These are phyloP conservation scores for Crithidia mellificae DNA, from an alignment of 208 protist genomes.

Conservation along the genomic window DNA sequence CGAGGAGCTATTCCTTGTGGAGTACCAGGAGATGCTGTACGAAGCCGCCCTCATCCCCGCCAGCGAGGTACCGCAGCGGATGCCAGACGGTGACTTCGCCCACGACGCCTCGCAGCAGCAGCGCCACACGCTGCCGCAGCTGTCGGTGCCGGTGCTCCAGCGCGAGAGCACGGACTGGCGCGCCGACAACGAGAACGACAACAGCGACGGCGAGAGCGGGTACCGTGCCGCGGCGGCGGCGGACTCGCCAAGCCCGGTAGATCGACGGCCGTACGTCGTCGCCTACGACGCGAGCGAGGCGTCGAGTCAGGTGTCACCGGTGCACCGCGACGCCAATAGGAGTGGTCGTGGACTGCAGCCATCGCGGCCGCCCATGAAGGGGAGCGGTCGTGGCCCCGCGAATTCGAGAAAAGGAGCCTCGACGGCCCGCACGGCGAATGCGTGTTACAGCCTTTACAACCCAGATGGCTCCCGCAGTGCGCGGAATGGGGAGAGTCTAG, in stretches of 20 bases:
- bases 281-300: background rate
- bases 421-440: background rate
- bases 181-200: too few relatives aligned
- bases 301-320: conserved; percentile 2
- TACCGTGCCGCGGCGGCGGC: background rate
- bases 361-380: background rate
- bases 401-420: background rate
- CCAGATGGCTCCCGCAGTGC: background rate
- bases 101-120: conserved; percentile 19
- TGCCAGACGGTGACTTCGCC: conserved; percentile 21
- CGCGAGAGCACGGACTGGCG: conserved; percentile 43
- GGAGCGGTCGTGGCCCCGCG: background rate
- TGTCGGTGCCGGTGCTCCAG: conserved; percentile 7
- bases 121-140: conserved; percentile 18
- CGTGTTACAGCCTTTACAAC: conserved; percentile 1
- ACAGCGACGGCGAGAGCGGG: too few relatives aligned
- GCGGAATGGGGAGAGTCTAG: background rate
- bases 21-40: conserved; percentile 55
- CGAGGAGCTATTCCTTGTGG: conserved; percentile 63
- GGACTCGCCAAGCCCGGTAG: background rate
- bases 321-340: conserved; percentile 8
- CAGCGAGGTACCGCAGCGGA: conserved; percentile 28
- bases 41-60: conserved; percentile 33
- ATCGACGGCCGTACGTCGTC: background rate
- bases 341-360: conserved; percentile 1